Percentiles rank a stretch among this genome's conserved stretches.
Conservation (phyloP, 2,329 filamentous ascomycete species). For the Nemania sp. region DNA sequence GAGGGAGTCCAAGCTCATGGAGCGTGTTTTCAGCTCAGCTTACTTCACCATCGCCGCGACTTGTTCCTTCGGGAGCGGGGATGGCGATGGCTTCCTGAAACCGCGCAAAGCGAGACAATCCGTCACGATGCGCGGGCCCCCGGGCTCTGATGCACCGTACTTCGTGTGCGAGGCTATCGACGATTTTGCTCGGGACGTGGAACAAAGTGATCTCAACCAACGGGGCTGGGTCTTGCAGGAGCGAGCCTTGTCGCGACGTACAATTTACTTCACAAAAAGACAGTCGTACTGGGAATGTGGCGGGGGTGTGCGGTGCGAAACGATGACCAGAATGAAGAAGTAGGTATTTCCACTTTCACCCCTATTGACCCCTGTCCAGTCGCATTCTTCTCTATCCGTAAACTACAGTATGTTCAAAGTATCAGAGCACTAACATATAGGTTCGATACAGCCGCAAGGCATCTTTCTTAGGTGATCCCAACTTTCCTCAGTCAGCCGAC, state of each 20-base stretch:
- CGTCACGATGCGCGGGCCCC: background rate
- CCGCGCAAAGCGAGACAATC: background rate
- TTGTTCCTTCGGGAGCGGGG: background rate
- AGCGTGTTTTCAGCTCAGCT: conserved; percentile 1
- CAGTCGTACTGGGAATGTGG: conserved; percentile 30
- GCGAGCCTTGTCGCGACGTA: conserved; percentile 20
- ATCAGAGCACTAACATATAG: background rate
- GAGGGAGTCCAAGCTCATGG: conserved; percentile 1
- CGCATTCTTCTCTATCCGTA: background rate
- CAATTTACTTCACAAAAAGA: conserved; percentile 19
- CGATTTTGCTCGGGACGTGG: conserved; percentile 21
- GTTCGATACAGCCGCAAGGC: background rate
- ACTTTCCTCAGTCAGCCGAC: conserved; percentile 3
- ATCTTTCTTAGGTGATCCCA: conserved; percentile 5
- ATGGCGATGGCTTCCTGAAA: conserved; percentile 11
- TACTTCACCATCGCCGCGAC: conserved; percentile 5
- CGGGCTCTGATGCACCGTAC: background rate
- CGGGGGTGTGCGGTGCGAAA: conserved; percentile 22
- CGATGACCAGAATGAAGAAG: conserved; percentile 9
- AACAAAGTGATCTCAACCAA: conserved; percentile 8
- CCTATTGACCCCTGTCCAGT: background rate
- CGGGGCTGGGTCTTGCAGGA: conserved; percentile 28
- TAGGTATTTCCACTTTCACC: background rate
- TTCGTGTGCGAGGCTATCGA: conserved; percentile 21
- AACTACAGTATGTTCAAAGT: background rate